Percentiles rank a stretch among this genome's conserved stretches.
Evolutionary conservation across 805 yeast genomes (phyloP).

Genomic region (Saturnispora halmiae): DNA sequence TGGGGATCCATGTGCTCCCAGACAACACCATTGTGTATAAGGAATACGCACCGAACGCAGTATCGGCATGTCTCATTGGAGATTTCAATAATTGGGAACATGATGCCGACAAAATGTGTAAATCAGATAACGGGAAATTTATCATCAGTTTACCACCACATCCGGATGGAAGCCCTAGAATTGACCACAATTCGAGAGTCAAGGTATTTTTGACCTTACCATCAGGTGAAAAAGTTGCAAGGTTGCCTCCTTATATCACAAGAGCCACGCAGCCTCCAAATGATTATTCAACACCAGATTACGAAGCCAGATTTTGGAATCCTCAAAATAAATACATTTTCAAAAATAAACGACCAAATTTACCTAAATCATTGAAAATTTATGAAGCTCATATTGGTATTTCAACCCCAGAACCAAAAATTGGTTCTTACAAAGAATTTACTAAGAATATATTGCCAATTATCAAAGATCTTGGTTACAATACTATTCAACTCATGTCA

Average conservation of each 20-base stretch:
- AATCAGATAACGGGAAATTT: slow-evolving; percentile 69
- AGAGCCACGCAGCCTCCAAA: slow-evolving; percentile 72
- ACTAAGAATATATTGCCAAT: slow-evolving; percentile 74
- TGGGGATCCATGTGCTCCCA: slow-evolving; percentile 64
- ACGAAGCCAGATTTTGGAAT: slow-evolving; percentile 92
- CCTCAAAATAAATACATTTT: slow-evolving; percentile 51
- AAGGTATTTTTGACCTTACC: slow-evolving; percentile 59
- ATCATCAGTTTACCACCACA: slow-evolving; percentile 46
- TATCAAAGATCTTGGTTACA: slow-evolving; percentile 77
- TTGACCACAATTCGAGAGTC: slow-evolving; percentile 74
- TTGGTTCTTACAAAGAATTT: slow-evolving; percentile 82
- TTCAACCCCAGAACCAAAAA: slow-evolving; percentile 78
- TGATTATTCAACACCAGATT: slow-evolving; percentile 39
- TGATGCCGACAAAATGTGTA: slow-evolving; percentile 42
- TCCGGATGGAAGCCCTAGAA: slow-evolving; percentile 45
- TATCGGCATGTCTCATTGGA: slow-evolving; percentile 69
- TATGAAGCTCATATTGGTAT: slow-evolving; percentile 97
- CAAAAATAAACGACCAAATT: slow-evolving; percentile 54
- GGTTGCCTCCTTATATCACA: slow-evolving; percentile 84
- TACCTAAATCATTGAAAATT: slow-evolving; percentile 52
- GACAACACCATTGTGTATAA: slow-evolving; percentile 51
- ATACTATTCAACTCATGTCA: slow-evolving; percentile 94
- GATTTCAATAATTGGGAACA: slow-evolving; percentile 85
- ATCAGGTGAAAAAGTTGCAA: slow-evolving; percentile 60
- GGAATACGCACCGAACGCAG: slow-evolving; percentile 91